Evolutionary conservation across 306 rosid species (phyloP), one percentile per base, ranked within the genome.

Genomic region (Corylus avellana): DNA sequence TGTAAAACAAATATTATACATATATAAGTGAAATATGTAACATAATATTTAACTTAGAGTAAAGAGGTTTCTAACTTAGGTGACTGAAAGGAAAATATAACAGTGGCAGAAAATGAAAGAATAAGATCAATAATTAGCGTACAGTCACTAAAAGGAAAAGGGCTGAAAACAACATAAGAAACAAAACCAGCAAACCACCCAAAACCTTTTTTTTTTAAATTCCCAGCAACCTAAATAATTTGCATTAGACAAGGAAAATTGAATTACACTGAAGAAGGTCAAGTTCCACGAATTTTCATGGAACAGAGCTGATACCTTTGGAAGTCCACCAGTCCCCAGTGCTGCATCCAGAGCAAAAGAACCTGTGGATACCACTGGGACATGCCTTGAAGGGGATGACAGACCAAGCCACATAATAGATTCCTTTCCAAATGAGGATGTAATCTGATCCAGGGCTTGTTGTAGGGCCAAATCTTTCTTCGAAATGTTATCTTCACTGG

Each of bases 351-450:
- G 93, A 73, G 91, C 84, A 83, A 92, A 89, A 47, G 97, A 95
- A 80, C 98, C 97, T 2, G 94, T 86, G 75, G 98, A 90, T 16
- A 92, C 84, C 73, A 92, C 98, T 12, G 97, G 95, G 76, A 90
- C 91, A 49, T 83, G 53, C 78, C 72, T 90, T 25, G 83, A 79
- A 57, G 83, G 47, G 53, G 9, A 79, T 10, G 95, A 72, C 68
- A 90, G 90, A 70, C 98, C 98, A 81, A 94, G 95, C 98, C 98
- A 92, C 98, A 91, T 92, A 75, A 92, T 95, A 68, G 98, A 86
- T 69, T 93, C 98, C 79, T 92, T 95, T 77, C 98, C 98, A 85
- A 91, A 90, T 42, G 97, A 75, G 27, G 97, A 82, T 12, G 91
- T 89, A 74, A 95, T 95, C 86, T 95, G 98, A 84, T 95, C 98